Evolutionary conservation across 495 filamentous ascomycete species (phyloP), one percentile per base, ranked within the genome.

Genomic region (Letharia lupina): DNA sequence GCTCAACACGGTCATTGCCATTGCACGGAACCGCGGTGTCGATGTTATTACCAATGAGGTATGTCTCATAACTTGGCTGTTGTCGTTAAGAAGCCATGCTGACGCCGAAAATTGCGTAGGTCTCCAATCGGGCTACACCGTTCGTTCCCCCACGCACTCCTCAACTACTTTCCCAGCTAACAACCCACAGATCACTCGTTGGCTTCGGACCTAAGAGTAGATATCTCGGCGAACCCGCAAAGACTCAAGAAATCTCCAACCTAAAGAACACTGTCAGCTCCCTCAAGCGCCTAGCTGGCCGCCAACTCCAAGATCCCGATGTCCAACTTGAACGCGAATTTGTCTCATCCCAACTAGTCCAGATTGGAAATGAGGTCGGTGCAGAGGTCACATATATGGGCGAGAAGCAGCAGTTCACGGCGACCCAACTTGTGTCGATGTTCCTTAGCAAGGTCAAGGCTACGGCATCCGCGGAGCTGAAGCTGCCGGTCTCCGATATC

Each of bases 211-310:
- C 91, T 72, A 95, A 93, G 80, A 89, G 85, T 75, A 87, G 94
- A 82, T 93, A 93, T 72, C 84, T 98, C 67, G 94, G 94, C 68
- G 94, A 98, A 79, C 78, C 90, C 62, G 94, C 94, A 63, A 98
- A 98, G 85, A 98, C 93, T 70, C 93, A 96, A 81, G 95, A 98
- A 82, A 93, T 96, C 73, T 97, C 93, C 69, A 99, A 99, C 80
- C 84, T 99, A 69, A 99, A 96, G 83, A 99, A 98, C 83, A 99
- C 94, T 62, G 90, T 98, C 78, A 81, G 85, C 75, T 93, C 86
- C 69, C 84, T 99, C 64, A 96, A 96, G 82, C 89, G 94, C 72
- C 84, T 99, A 63, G 87, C 89, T 73, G 94, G 94, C 70, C 90
- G 94, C 71, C 81, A 83, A 45, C 81, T 91, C 76, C 87, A 84